These are phyloP conservation scores for Gracilaria gracilis DNA, from an alignment of 23 red algal genomes.

Conservation along the genomic window DNA sequence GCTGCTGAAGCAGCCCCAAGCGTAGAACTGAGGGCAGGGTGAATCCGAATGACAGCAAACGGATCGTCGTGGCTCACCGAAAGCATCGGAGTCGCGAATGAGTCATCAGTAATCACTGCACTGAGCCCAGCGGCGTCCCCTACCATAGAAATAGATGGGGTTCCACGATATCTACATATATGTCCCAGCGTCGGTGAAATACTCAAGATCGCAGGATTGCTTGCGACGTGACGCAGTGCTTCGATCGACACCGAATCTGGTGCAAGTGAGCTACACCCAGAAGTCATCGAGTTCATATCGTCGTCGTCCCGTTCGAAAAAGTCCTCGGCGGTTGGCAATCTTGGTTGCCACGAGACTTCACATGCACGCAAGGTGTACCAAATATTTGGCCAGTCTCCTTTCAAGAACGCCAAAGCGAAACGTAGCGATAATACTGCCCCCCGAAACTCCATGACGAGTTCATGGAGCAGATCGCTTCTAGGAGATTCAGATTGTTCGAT, in stretches of 20 bases:
- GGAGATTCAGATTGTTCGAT: conserved; percentile 32
- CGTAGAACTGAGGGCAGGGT: conserved; percentile 65
- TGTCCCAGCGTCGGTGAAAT: conserved; percentile 44
- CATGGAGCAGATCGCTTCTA: conserved; percentile 30
- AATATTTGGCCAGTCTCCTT: conserved; percentile 67
- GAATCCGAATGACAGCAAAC: conserved; percentile 47
- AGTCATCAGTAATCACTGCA: conserved; percentile 46
- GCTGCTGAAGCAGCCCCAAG: conserved; percentile 46
- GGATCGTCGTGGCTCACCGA: conserved; percentile 56
- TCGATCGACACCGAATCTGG: conserved; percentile 60
- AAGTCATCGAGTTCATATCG: conserved; percentile 38
- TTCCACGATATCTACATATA: conserved; percentile 43
- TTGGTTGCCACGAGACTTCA: conserved; percentile 58
- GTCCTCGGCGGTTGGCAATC: neutral
- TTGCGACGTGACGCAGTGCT: conserved; percentile 64
- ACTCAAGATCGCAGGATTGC: conserved; percentile 69
- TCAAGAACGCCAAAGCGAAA: conserved; percentile 58
- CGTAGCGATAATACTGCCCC: conserved; percentile 39
- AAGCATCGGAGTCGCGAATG: conserved; percentile 30
- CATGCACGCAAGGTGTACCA: conserved; percentile 58
- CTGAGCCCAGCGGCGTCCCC: conserved; percentile 24
- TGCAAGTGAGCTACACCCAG: conserved; percentile 56
- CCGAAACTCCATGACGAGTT: conserved; percentile 44
- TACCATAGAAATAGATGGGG: conserved; percentile 57
- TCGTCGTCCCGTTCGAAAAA: conserved; percentile 36